Evolutionary conservation across 2,329 filamentous ascomycete species (phyloP).

Genomic region (Sordariomycetes sp.): DNA sequence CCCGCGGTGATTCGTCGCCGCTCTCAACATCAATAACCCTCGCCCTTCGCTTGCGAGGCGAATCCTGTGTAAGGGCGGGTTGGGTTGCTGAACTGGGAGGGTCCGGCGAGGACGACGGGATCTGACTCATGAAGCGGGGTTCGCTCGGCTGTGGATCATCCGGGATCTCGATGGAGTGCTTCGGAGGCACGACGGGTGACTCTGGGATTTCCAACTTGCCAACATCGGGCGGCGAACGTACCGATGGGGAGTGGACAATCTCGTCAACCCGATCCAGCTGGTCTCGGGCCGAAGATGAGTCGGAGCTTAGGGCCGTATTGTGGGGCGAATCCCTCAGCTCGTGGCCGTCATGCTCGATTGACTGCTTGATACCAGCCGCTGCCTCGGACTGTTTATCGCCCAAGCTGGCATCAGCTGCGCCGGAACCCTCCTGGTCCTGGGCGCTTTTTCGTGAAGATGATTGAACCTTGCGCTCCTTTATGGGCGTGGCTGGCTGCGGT

Average conservation of each 20-base stretch:
- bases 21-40: not conserved
- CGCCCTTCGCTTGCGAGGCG: not conserved
- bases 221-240: not conserved
- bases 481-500: not conserved
- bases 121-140: not conserved
- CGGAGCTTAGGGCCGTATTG: not conserved
- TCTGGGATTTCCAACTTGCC: not conserved
- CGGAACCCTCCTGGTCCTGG: conserved; percentile 4
- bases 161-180: not conserved
- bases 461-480: not conserved
- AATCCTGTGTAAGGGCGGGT: not conserved
- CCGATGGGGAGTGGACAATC: not conserved
- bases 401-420: not conserved
- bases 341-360: conserved; percentile 8
- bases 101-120: not conserved
- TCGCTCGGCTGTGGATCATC: not conserved
- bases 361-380: conserved; percentile 8
- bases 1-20: not conserved
- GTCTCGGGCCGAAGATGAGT: not conserved
- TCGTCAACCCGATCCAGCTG: not conserved
- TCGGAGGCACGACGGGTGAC: not conserved
- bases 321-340: not conserved
- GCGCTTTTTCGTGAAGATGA: conserved; percentile 2
- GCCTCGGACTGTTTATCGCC: not conserved
- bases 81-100: not conserved